phyloP scores from a whole-genome alignment of 495 filamentous ascomycete genomes.

The Hypoxylon intermedium region DNA sequence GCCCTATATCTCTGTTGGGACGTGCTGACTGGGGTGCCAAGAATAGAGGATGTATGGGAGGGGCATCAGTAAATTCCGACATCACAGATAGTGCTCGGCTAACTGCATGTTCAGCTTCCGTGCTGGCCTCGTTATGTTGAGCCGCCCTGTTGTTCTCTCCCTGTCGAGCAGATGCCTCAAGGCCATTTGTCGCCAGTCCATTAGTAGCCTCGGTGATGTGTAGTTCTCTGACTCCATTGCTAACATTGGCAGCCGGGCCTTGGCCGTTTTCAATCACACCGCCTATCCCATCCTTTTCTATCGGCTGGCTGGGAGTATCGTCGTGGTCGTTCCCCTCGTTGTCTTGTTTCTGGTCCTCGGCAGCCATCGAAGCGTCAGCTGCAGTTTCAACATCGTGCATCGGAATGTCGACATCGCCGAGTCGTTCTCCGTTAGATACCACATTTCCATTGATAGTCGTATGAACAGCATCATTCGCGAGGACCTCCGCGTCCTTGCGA shows the following conservation, averaged over 20 bases:
- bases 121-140: conserved; percentile 19
- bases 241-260: not conserved
- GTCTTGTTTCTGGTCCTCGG: conserved; percentile 13
- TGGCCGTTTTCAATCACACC: conserved; percentile 2
- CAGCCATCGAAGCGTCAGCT: conserved; percentile 1
- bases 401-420: conserved; percentile 19
- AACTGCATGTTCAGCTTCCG: conserved; percentile 15
- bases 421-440: conserved; percentile 13
- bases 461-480: conserved; percentile 13
- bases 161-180: conserved; percentile 69
- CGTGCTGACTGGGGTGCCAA: conserved; percentile 70
- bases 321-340: conserved; percentile 6
- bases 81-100: conserved; percentile 53
- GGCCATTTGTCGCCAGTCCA: conserved; percentile 5
- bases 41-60: conserved; percentile 83
- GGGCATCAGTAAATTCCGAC: conserved; percentile 56
- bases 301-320: conserved; percentile 40
- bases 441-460: not conserved
- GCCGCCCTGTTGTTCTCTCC: conserved; percentile 57
- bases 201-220: conserved; percentile 1
- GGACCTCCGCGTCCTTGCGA: conserved; percentile 9
- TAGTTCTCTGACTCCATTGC: conserved; percentile 12
- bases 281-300: conserved; percentile 5
- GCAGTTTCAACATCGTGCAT: conserved; percentile 36
- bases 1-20: conserved; percentile 80